Evolutionary conservation across 139 green algal genomes (phyloP), one percentile per base, ranked within the genome.

Genomic region (Ettlia oleoabundans): DNA sequence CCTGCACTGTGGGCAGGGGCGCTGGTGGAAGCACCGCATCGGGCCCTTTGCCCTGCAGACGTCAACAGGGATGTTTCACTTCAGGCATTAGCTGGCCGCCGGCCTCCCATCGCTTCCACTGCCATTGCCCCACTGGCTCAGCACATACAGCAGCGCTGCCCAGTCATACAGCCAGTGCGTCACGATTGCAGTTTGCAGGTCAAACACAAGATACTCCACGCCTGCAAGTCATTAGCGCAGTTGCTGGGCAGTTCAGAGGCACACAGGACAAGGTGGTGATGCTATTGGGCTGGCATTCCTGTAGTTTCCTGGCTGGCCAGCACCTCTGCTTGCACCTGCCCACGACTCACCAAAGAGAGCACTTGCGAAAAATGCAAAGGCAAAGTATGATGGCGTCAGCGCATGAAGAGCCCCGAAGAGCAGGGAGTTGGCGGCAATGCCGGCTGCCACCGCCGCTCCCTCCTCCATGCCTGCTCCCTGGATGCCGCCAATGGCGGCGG

Each of bases 161-260:
- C 65, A 82, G 32, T 86, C 82, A 33, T 82, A 86, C 5, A 86
- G 38, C 24, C 26, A 65, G 28, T 86, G 82, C 10, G 82, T 86
- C 30, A 37, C 26, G 8, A 62, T 74, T 1, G 82, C 82, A 3
- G 82, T 67, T 6, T 66, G 62, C 38, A 86, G 74, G 22, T 76
- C 82, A 28, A 10, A n/a, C 4, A 33, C 22, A 30, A 83, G 10
- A 42, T 75, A 82, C 42, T 86, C 82, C 9, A 72, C 19, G 22
- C 82, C 73, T 80, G 64, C 18, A 21, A 53, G n/a, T n/a, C n/a
- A n/a, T n/a, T n/a, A n/a, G n/a, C n/a, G 4, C 8, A 67, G 2
- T 8, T 55, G 30, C 30, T 66, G 5, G 21, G 0, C 24, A 28
- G 28, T 21, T 64, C 53, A n/a, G 53, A 21, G 53, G 22, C 53